Evolutionary conservation across 2,329 filamentous ascomycete genomes (phyloP).

Genomic region (Verticillium nubilum): DNA sequence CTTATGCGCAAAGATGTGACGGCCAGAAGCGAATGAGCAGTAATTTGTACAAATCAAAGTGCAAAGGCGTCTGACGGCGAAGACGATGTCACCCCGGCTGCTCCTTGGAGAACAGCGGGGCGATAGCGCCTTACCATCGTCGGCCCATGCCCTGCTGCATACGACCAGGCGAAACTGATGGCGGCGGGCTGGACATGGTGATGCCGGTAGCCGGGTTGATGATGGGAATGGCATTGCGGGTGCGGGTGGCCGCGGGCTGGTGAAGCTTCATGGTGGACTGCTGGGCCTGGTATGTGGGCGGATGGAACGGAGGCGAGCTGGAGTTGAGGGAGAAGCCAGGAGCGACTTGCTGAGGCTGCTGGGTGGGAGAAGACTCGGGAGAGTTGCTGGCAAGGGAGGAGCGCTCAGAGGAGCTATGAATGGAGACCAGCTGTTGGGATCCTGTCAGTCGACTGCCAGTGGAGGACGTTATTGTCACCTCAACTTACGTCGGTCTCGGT

Average conservation of each 20-base stretch:
- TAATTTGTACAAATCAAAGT: constrained; percentile 26
- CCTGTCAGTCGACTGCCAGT: constrained; percentile 13
- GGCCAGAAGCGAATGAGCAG: constrained; percentile 30
- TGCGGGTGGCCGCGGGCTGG: constrained; percentile 83
- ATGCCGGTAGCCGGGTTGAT: constrained; percentile 92
- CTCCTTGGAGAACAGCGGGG: background rate
- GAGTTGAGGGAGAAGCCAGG: constrained; percentile 72
- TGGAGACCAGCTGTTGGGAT: constrained; percentile 70
- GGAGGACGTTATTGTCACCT: constrained; percentile 2
- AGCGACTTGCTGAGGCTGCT: constrained; percentile 75
- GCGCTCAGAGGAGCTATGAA: constrained; percentile 88
- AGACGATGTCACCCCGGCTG: constrained; percentile 23
- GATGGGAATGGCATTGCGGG: constrained; percentile 94
- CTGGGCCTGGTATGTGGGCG: constrained; percentile 61
- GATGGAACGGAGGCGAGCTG: constrained; percentile 59
- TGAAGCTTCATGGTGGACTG: constrained; percentile 72
- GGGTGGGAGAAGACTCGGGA: constrained; percentile 83
- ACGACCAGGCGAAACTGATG: constrained; percentile 58
- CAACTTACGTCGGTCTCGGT: constrained; percentile 85
- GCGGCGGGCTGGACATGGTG: constrained; percentile 81
- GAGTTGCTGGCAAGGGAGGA: constrained; percentile 94
- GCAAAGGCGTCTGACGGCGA: constrained; percentile 29
- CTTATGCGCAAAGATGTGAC: constrained; percentile 40
- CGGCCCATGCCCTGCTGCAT: constrained; percentile 51
- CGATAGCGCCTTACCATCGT: constrained; percentile 46